Base-by-base conservation (phyloP, 306 rosid species). In the Fragaria iinumae region DNA sequence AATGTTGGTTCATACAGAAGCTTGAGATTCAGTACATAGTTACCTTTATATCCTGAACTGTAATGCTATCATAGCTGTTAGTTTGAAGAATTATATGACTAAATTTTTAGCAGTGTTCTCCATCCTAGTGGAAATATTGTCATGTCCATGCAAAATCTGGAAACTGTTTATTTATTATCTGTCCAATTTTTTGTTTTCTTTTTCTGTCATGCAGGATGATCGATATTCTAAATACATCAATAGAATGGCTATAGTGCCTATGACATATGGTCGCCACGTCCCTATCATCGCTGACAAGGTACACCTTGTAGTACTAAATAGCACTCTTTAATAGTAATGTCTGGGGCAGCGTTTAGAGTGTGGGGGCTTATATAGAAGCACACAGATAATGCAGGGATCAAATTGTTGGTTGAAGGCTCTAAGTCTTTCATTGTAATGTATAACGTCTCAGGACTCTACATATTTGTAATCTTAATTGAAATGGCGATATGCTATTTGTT, bases 191-290 rank as follows among this genome's bases (percentile, higher is more conserved):
- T 29, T 29, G 3, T 29, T 2, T 29, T 29, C 32, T 60, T 32
- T 55, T 34, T 65, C 8, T 76, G n/a, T 27, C 34, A 45, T 87
- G 83, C 89, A 94, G 98, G 98, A 94, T 82, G 96, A 89, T n/a
- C 96, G 96, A 43, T 94, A 94, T 84, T 85, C 93, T 52, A 87
- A 86, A 83, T 91, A 84, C 84, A 83, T 94, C 32, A 92, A 93
- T 79, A 80, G 83, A 84, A 86, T 90, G 98, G 98, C 97, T 82
- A 94, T 94, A 80, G 98, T 94, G 63, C 98, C 98, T 70, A 32
- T 84, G 91, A 90, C 98, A 38, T 91, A 91, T 83, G 98, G 98
- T 55, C 98, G 96, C 77, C 96, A 91, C 41, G 91, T 94, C 66
- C 98, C 97, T 79, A 94, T 94, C 79, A 88, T 94, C 23, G 69